Percentiles rank a stretch among this genome's conserved stretches.
Conservation (phyloP, 2,329 filamentous ascomycete species). For the Penicillium sclerotigenum region DNA sequence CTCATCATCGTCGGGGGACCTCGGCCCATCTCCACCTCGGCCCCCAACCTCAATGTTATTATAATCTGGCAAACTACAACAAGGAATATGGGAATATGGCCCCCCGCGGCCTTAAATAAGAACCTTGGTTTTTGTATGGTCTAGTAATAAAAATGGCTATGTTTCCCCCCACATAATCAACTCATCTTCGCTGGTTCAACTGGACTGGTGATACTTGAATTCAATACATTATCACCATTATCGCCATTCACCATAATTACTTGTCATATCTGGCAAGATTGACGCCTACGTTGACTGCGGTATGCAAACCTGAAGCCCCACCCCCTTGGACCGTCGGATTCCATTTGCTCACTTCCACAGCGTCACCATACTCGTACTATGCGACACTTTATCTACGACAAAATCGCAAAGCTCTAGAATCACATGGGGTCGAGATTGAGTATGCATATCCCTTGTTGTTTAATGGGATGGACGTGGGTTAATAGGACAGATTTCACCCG, state of each 20-base stretch:
- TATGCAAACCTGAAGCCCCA: conserved; percentile 4
- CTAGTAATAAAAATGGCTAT: too few species aligned
- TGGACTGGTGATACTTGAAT: neutral
- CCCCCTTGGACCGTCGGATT: neutral
- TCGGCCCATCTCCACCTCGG: conserved; percentile 23
- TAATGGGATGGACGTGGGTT: neutral
- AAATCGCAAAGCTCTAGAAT: conserved; percentile 54
- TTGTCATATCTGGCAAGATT: conserved; percentile 22
- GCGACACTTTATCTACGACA: conserved; percentile 57
- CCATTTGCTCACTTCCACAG: conserved; percentile 40
- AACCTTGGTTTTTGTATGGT: too few species aligned
- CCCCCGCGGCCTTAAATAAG: too few species aligned
- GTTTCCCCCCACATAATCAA: neutral
- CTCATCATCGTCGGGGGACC: conserved; percentile 22
- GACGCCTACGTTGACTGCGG: conserved; percentile 25
- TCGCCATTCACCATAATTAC: neutral
- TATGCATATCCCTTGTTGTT: conserved; percentile 40
- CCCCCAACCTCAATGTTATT: conserved; percentile 2
- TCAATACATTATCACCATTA: neutral
- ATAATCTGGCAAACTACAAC: too few species aligned
- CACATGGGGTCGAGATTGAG: conserved; percentile 64
- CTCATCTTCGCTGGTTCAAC: neutral
- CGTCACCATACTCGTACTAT: conserved; percentile 58
- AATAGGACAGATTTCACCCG: conserved; percentile 60
- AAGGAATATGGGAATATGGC: too few species aligned